Conservation (phyloP, 306 rosid genomes). For the Casuarina cunninghamiana region DNA sequence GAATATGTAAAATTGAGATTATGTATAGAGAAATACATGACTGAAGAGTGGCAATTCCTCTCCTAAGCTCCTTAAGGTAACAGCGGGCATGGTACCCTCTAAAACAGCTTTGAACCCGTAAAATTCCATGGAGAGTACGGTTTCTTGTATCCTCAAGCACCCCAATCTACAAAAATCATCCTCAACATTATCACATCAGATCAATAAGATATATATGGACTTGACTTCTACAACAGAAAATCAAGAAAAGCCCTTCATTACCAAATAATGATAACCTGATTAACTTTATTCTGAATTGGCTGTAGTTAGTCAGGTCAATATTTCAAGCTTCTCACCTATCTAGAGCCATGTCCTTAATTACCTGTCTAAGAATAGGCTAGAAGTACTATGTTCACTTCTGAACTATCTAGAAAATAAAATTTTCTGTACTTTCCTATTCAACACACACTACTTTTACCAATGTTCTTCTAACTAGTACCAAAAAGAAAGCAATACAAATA, state of each 20-base stretch:
- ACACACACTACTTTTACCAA: neutral
- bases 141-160: conserved; percentile 96
- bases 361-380: too few relatives aligned
- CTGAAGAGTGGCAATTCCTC: conserved; percentile 76
- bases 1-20: conserved; percentile 20
- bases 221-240: neutral
- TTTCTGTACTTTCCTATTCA: neutral
- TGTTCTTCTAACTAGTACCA: too few relatives aligned
- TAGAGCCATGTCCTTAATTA: too few relatives aligned
- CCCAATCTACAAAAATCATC: conserved; percentile 66
- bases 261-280: neutral
- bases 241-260: neutral
- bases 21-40: conserved; percentile 60
- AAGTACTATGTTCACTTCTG: too few relatives aligned
- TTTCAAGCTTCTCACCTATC: neutral
- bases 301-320: neutral
- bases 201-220: neutral
- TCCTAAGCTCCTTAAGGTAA: conserved; percentile 59
- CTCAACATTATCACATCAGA: neutral
- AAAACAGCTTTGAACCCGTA: conserved; percentile 94
- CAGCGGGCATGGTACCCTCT: conserved; percentile 89
- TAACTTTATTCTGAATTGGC: neutral
- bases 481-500: too few relatives aligned
- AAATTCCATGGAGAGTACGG: conserved; percentile 86
- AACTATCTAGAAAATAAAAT: neutral